Conservation (phyloP, 129 eudicot genomes). For the Flaveria bidentis region DNA sequence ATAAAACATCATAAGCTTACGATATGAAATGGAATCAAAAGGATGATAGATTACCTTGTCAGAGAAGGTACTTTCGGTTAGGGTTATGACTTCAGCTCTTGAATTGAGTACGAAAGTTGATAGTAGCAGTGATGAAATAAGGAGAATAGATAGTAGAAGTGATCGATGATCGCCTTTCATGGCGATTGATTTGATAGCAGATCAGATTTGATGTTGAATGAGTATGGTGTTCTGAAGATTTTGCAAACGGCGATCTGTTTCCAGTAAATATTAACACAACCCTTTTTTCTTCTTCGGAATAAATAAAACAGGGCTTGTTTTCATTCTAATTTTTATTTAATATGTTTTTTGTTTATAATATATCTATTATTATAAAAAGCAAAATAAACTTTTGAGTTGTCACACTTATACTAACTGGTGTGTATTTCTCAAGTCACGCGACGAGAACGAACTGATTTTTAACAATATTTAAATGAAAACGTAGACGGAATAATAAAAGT, state of each 20-base stretch:
- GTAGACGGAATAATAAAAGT: no score
- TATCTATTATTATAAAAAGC: no score
- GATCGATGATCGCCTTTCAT: conserved; percentile 43
- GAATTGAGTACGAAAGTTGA: conserved; percentile 34
- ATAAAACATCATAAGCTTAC: not conserved
- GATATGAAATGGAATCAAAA: not conserved
- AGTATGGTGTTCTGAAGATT: conserved; percentile 4
- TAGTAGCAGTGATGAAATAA: conserved; percentile 36
- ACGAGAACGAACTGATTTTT: no score
- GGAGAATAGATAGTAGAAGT: conserved; percentile 19
- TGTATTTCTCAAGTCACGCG: no score
- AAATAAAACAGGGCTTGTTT: not conserved
- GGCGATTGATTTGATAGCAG: conserved; percentile 22
- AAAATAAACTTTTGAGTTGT: no score
- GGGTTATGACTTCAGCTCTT: conserved; percentile 78
- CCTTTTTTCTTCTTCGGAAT: not conserved
- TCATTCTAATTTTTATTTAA: not conserved
- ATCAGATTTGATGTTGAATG: conserved; percentile 7
- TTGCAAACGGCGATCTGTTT: conserved; percentile 11
- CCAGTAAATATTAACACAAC: not conserved
- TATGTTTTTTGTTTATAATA: no score
- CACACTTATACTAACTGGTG: no score
- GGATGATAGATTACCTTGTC: conserved; percentile 57
- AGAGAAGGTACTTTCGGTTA: conserved; percentile 58
- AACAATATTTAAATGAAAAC: no score